Evolutionary conservation across 768 basidiomycete species (phyloP).

Genomic region (Strobilomyces echinocephalus): DNA sequence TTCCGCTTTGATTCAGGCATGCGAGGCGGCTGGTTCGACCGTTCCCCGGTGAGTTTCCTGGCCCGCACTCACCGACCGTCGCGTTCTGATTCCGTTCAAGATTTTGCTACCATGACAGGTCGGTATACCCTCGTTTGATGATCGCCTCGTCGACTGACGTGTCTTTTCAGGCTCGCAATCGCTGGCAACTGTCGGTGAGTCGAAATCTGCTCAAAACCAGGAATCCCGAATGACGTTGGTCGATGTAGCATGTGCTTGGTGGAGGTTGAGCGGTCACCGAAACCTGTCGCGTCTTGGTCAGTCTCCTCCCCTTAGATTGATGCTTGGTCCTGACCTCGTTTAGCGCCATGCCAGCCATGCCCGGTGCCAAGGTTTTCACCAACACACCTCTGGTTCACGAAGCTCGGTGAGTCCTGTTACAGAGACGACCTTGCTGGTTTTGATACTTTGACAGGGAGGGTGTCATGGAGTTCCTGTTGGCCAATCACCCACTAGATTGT

Average conservation of each 20-base stretch:
- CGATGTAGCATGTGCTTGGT: slow-evolving; percentile 89
- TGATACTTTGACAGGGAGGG: slow-evolving; percentile 61
- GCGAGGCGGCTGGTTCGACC: slow-evolving; percentile 80
- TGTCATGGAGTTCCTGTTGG: slow-evolving; percentile 97
- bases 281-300: slow-evolving; percentile 91
- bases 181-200: slow-evolving; percentile 94
- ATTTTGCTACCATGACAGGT: slow-evolving; percentile 87
- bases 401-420: slow-evolving; percentile 56
- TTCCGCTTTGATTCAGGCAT: slow-evolving; percentile 94
- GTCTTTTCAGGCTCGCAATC: slow-evolving; percentile 71
- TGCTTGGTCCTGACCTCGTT: slow-evolving; percentile 1
- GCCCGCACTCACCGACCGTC: neutral
- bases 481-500: slow-evolving; percentile 98
- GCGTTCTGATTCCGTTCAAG: slow-evolving; percentile 34
- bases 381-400: slow-evolving; percentile 89
- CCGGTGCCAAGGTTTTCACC: slow-evolving; percentile 86
- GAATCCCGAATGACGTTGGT: slow-evolving; percentile 4
- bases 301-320: slow-evolving; percentile 11
- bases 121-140: slow-evolving; percentile 9
- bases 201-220: neutral
- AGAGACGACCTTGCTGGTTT: slow-evolving; percentile 1
- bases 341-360: slow-evolving; percentile 98
- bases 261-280: slow-evolving; percentile 92
- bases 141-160: slow-evolving; percentile 1
- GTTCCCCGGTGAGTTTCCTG: slow-evolving; percentile 61